phyloP scores from a whole-genome alignment of 148 eudicot species.

The Cornus controversa region DNA sequence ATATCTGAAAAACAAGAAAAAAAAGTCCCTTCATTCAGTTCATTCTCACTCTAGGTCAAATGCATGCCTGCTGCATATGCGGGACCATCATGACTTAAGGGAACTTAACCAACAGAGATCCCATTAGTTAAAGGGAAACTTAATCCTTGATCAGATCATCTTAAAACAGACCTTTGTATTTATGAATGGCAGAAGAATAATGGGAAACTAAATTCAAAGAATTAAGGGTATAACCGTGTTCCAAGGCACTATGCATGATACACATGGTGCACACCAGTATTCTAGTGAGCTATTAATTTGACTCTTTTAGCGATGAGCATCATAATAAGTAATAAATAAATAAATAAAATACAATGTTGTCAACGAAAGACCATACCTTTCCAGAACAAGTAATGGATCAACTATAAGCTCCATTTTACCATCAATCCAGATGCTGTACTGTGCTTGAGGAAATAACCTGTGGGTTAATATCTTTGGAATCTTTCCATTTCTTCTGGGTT shows the following conservation, averaged over 20 bases:
- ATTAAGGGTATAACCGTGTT: neutral
- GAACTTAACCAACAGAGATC: neutral
- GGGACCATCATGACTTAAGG: neutral
- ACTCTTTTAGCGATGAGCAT: neutral
- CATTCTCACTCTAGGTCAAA: neutral
- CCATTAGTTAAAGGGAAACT: constrained; percentile 7
- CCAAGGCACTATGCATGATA: neutral
- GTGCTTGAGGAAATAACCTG: constrained; percentile 83
- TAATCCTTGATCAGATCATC: neutral
- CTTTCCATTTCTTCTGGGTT: constrained; percentile 94
- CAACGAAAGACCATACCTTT: constrained; percentile 55
- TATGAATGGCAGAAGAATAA: neutral
- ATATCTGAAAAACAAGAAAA: constrained; percentile 51
- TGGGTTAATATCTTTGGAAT: constrained; percentile 91
- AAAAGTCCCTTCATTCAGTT: neutral
- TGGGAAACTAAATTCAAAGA: neutral
- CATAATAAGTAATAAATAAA: neutral
- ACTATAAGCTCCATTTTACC: constrained; percentile 98
- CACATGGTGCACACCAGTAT: neutral
- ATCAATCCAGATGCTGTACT: constrained; percentile 97
- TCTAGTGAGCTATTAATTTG: neutral
- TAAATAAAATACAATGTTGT: neutral
- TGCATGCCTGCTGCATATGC: neutral
- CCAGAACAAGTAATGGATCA: constrained; percentile 86
- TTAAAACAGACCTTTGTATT: neutral